phyloP scores from a whole-genome alignment of 2,329 filamentous ascomycete species.

The Phialocephala subalpina region DNA sequence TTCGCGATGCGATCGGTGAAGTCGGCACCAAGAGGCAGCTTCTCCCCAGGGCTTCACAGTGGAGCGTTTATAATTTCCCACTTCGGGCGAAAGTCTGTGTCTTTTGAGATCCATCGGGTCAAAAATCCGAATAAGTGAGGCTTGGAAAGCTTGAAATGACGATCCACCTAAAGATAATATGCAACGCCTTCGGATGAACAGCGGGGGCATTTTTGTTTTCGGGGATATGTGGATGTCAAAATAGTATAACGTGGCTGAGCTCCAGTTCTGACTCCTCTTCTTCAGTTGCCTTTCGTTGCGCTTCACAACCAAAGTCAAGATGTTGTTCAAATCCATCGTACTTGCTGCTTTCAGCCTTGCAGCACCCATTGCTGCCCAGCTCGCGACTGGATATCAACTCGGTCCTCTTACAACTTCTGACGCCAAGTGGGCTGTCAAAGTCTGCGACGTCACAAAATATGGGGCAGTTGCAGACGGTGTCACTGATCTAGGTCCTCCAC shows the following conservation, averaged over 20 bases:
- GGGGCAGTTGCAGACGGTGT: constrained; percentile 53
- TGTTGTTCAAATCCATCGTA: not conserved
- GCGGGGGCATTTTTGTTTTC: too few species aligned
- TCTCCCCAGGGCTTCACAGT: not conserved
- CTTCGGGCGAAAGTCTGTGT: not conserved
- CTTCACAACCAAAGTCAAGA: not conserved
- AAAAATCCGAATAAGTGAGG: not conserved
- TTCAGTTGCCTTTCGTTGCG: not conserved
- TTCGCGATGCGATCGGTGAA: not conserved
- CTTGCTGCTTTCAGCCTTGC: not conserved
- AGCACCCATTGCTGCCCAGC: not conserved
- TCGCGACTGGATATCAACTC: not conserved
- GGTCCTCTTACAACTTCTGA: constrained; percentile 30
- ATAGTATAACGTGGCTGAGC: not conserved
- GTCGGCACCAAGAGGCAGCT: not conserved
- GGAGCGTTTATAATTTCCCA: not conserved
- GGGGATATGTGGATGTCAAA: too few species aligned
- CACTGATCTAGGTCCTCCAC: constrained; percentile 53
- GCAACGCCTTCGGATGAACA: too few species aligned
- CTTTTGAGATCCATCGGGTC: not conserved
- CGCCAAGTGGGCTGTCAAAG: constrained; percentile 32
- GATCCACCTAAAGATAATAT: not conserved
- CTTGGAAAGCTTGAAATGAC: constrained; percentile 1
- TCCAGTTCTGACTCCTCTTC: not conserved
- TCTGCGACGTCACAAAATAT: constrained; percentile 55